Conservation (phyloP, 202 grass and related monocot species). For the Bolboschoenoplectus hybrid region DNA sequence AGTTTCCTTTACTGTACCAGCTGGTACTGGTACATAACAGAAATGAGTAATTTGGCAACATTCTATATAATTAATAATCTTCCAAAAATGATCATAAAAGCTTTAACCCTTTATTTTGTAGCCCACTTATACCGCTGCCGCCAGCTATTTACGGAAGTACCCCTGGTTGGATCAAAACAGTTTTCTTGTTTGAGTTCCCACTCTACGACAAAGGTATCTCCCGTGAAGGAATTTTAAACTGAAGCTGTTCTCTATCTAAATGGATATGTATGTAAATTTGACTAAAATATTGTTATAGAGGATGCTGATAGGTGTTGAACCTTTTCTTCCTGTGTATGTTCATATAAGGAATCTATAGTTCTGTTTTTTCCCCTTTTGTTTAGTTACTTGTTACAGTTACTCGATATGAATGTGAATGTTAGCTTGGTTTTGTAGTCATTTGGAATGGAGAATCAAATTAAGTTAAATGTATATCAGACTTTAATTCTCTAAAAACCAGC, state of each 20-base stretch:
- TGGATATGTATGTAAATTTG: slow-evolving; percentile 5
- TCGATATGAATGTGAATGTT: not conserved
- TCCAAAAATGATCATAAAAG: not conserved
- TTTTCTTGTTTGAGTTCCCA: slow-evolving; percentile 85
- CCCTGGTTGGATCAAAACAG: slow-evolving; percentile 81
- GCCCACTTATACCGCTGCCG: slow-evolving; percentile 86
- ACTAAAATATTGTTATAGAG: not conserved
- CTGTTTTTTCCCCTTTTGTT: not conserved
- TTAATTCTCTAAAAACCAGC: not conserved
- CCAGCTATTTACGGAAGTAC: slow-evolving; percentile 69
- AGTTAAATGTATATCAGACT: not conserved
- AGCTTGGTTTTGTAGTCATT: not conserved
- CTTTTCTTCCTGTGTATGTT: slow-evolving; percentile 9
- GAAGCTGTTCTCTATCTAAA: not conserved
- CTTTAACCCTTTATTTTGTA: slow-evolving; percentile 41
- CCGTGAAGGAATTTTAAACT: slow-evolving; percentile 24
- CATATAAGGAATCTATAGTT: not conserved
- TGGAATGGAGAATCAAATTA: not conserved
- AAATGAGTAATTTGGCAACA: slow-evolving; percentile 1
- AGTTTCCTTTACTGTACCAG: not conserved
- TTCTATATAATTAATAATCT: slow-evolving; percentile 30
- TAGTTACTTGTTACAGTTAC: slow-evolving; percentile 6
- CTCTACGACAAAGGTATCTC: slow-evolving; percentile 71
- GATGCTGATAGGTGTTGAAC: slow-evolving; percentile 7
- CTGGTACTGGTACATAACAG: slow-evolving; percentile 25